Evolutionary conservation across 1,284 basidiomycete genomes (phyloP).

Genomic region (Xanthoconium separans): DNA sequence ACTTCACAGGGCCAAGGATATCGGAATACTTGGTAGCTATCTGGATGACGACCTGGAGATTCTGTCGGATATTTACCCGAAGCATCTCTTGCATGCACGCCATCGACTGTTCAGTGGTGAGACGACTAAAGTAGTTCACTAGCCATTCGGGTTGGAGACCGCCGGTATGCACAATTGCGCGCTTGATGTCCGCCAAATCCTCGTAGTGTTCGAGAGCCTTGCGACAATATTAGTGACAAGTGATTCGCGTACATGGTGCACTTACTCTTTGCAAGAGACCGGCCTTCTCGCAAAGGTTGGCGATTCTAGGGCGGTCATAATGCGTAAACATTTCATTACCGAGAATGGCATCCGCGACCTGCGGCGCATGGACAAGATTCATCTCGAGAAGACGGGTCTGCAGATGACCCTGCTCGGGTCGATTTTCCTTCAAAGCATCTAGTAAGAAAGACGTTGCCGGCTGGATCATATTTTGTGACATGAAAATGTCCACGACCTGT

Average conservation of each 20-base stretch:
- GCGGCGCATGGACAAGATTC: slow-evolving; percentile 97
- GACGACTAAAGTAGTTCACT: slow-evolving; percentile 94
- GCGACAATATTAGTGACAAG: slow-evolving; percentile 15
- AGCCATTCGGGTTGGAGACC: slow-evolving; percentile 95
- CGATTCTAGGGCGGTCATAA: slow-evolving; percentile 95
- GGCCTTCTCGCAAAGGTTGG: slow-evolving; percentile 98
- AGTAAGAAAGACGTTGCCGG: slow-evolving; percentile 98
- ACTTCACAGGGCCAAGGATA: slow-evolving; percentile 93
- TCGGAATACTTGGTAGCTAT: slow-evolving; percentile 99
- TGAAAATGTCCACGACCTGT: slow-evolving; percentile 96
- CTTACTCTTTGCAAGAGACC: slow-evolving; percentile 89
- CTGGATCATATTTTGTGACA: slow-evolving; percentile 99
- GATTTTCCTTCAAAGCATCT: slow-evolving; percentile 99
- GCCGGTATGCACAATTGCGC: slow-evolving; percentile 93
- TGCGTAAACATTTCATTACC: slow-evolving; percentile 99
- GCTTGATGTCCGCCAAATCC: slow-evolving; percentile 96
- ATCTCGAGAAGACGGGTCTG: slow-evolving; percentile 98
- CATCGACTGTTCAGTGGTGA: slow-evolving; percentile 99
- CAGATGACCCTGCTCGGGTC: slow-evolving; percentile 93
- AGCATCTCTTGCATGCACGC: slow-evolving; percentile 98
- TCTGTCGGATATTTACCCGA: slow-evolving; percentile 95
- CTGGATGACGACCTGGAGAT: slow-evolving; percentile 95
- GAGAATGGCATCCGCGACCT: slow-evolving; percentile 98
- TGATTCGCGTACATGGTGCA: slow-evolving; percentile 8
- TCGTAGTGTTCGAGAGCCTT: slow-evolving; percentile 98